Evolutionary conservation across 768 basidiomycete genomes (phyloP).

Genomic region (Brasilioporus rufonigricans): DNA sequence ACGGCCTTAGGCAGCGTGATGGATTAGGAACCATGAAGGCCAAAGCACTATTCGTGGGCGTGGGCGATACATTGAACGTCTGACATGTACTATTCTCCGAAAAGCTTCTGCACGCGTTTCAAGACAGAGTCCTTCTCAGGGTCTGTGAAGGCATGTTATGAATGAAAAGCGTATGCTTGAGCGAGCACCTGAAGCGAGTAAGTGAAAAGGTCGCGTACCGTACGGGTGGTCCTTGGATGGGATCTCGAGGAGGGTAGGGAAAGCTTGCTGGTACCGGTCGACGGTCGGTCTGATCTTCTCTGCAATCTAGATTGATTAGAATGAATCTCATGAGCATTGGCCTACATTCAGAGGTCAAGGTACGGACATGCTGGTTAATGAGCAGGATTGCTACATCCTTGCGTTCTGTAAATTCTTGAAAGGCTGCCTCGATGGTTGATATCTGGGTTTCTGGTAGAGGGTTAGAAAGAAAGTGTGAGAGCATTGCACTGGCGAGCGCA

Average conservation of each 20-base stretch:
- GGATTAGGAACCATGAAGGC: slow-evolving; percentile 8
- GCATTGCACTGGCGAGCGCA: slow-evolving; percentile 39
- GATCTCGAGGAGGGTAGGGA: slow-evolving; percentile 96
- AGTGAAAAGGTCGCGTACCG: slow-evolving; percentile 49
- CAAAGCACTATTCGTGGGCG: slow-evolving; percentile 5
- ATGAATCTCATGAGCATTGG: slow-evolving; percentile 9
- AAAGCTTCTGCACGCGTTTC: slow-evolving; percentile 94
- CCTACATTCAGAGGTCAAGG: background rate
- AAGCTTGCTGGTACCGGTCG: slow-evolving; percentile 93
- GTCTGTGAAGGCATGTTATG: slow-evolving; percentile 49
- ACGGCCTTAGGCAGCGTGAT: slow-evolving; percentile 18
- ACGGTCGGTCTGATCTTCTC: slow-evolving; percentile 96
- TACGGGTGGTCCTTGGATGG: slow-evolving; percentile 99
- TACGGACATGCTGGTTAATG: slow-evolving; percentile 95
- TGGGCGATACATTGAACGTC: slow-evolving; percentile 13
- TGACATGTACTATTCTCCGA: slow-evolving; percentile 68
- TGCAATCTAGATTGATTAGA: slow-evolving; percentile 62
- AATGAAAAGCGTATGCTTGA: slow-evolving; percentile 9
- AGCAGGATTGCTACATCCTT: slow-evolving; percentile 94
- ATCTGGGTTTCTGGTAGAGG: slow-evolving; percentile 76
- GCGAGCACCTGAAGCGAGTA: background rate
- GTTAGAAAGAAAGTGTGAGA: slow-evolving; percentile 8
- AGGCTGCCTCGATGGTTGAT: slow-evolving; percentile 85
- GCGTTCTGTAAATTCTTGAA: slow-evolving; percentile 92
- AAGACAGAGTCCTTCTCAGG: slow-evolving; percentile 94